These are phyloP conservation scores for Ophiosphaerella narmari DNA, from an alignment of 2,329 filamentous ascomycete genomes.

Conservation along the genomic window DNA sequence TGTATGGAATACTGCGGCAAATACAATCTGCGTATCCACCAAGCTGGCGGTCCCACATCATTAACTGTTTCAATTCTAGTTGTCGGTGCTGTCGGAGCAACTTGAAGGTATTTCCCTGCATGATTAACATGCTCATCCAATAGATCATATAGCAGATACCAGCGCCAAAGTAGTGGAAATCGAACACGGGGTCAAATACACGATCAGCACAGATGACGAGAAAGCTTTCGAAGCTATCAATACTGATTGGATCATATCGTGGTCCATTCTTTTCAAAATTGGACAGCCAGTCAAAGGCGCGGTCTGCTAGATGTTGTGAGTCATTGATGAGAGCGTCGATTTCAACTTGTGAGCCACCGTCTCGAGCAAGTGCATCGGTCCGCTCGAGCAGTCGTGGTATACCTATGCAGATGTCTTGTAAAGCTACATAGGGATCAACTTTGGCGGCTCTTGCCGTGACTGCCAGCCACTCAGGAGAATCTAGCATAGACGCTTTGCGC, in stretches of 20 bases:
- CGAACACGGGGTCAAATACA: constrained; percentile 35
- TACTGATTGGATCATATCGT: constrained; percentile 30
- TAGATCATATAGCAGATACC: constrained; percentile 43
- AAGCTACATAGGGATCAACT: constrained; percentile 38
- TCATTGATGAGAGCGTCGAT: constrained; percentile 33
- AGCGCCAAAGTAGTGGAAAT: constrained; percentile 38
- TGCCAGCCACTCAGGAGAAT: constrained; percentile 38
- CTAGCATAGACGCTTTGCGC: constrained; percentile 42
- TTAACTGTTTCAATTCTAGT: constrained; percentile 35
- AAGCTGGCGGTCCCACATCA: constrained; percentile 40
- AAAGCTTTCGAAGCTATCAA: constrained; percentile 33
- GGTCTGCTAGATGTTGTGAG: constrained; percentile 28
- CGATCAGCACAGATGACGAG: constrained; percentile 29
- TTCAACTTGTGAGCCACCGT: constrained; percentile 11
- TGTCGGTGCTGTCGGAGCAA: constrained; percentile 28
- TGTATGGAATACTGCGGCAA: constrained; percentile 39
- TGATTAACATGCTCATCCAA: constrained; percentile 44
- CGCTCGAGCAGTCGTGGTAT: constrained; percentile 43
- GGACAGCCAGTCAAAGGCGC: constrained; percentile 36
- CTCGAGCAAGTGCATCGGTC: constrained; percentile 26
- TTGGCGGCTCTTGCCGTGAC: constrained; percentile 38
- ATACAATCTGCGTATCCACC: constrained; percentile 37
- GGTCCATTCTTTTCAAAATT: constrained; percentile 37
- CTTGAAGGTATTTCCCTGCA: constrained; percentile 42
- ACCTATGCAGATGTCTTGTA: constrained; percentile 39